Percentiles rank a stretch among this genome's conserved stretches.
phyloP scores from a whole-genome alignment of 768 basidiomycete genomes.

The Imleria badia region DNA sequence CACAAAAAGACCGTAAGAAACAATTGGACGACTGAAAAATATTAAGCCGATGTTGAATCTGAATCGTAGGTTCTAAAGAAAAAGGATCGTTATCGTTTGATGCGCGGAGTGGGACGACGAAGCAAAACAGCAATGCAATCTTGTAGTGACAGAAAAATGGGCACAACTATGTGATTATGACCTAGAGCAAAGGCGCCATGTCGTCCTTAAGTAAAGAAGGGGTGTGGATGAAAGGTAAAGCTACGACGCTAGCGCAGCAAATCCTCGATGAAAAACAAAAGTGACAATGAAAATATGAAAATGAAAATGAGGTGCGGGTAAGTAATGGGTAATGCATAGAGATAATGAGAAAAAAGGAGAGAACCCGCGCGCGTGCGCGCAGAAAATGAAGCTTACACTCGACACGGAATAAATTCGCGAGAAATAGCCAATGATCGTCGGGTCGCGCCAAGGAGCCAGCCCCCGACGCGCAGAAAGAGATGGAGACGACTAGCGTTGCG shows the following conservation, averaged over 20 bases:
- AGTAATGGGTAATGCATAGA: conserved; percentile 31
- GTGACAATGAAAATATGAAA: conserved; percentile 6
- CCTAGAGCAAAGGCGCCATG: conserved; percentile 23
- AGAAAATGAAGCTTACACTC: conserved; percentile 21
- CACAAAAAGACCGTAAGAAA: conserved; percentile 3
- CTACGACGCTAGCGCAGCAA: conserved; percentile 25
- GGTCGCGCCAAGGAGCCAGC: conserved; percentile 25
- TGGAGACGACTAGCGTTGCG: conserved; percentile 51
- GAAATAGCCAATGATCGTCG: conserved; percentile 14
- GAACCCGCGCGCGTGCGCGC: neutral
- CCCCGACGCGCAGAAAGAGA: conserved; percentile 11
- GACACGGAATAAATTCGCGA: conserved; percentile 16
- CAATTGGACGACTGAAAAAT: conserved; percentile 11
- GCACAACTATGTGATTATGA: conserved; percentile 29
- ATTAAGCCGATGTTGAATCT: conserved; percentile 27
- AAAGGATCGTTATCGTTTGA: conserved; percentile 27
- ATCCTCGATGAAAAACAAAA: conserved; percentile 12
- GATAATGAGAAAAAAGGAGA: conserved; percentile 19
- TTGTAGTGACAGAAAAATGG: conserved; percentile 23
- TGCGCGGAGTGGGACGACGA: conserved; percentile 17
- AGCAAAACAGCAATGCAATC: conserved; percentile 34
- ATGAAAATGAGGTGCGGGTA: conserved; percentile 21
- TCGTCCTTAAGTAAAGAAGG: conserved; percentile 25
- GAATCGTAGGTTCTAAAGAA: conserved; percentile 17
- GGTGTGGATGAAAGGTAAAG: no score